Base-by-base conservation (phyloP, 1,284 basidiomycete species). In the Cystobasidium pallidum region DNA sequence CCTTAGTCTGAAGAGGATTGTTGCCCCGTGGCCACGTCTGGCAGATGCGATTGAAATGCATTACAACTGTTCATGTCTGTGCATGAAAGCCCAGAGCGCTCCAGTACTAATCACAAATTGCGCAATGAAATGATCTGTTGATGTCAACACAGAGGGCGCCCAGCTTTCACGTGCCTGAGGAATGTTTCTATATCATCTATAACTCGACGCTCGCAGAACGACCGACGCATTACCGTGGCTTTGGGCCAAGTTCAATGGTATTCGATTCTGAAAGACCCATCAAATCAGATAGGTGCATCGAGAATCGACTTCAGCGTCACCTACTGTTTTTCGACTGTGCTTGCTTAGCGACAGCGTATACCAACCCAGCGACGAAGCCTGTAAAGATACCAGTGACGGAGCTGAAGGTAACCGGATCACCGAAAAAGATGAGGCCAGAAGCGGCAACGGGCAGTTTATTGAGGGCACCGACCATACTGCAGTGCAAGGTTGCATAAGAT, bases 401-500 rank as follows among this genome's bases (percentile, higher is more conserved):
- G 45, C 93, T 91, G 74, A 89, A 81, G 4, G 91, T 95, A 43
- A 92, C 89, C 17, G 87, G 82, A 82, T 99, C 94, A 49, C 92
- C 92, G 80, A 82, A 82, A 77, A 82, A 82, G 73, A 97, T 81
- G 90, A 98, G 92, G 15, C 94, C 94, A 30, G 91, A 94, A 21
- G 92, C 93, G 8, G 96, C 96, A 43, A 99, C 91, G 21, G 96
- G 96, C 17, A 99, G 86, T 84, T 99, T 99, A 85, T 99, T 99
- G 77, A 99, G 83, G 0, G 96, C 96, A 8, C 96, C 96, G 64
- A 98, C 94, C 96, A 99, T 99, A 77, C 91, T 94, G 39, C 17
- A 19, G 13, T 1, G 15, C 34, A 15, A 64, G 21, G 19, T 30
- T 15, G 24, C 4, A 10, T 72, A 32, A 72, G 52, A 21, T 2